Percentiles rank a stretch among this genome's conserved stretches.
Evolutionary conservation across 129 eudicot species (phyloP).

Genomic region (Helianthus tuberosus): DNA sequence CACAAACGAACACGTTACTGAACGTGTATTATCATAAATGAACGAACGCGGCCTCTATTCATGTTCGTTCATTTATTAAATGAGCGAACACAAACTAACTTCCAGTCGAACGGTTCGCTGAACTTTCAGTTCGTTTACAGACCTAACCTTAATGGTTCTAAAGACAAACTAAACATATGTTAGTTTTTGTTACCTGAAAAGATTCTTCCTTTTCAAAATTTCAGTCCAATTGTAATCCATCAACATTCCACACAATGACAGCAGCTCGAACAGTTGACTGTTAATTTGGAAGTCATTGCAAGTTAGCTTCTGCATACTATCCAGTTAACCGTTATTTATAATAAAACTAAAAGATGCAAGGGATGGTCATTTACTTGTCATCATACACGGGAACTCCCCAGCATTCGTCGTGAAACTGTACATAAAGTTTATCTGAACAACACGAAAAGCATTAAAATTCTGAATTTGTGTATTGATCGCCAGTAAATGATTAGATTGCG

Average conservation of each 20-base stretch:
- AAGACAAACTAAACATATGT: background rate
- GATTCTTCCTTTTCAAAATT: conserved; percentile 72
- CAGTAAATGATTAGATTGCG: background rate
- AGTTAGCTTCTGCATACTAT: background rate
- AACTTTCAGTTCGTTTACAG: too few species aligned
- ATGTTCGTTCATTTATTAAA: too few species aligned
- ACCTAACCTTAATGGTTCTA: background rate
- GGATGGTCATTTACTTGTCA: conserved; percentile 70
- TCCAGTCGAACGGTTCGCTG: too few species aligned
- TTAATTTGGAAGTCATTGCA: conserved; percentile 12
- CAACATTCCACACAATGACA: conserved; percentile 88
- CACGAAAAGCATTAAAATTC: background rate
- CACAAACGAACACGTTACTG: too few species aligned
- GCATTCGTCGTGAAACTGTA: conserved; percentile 95
- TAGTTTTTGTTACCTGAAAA: conserved; percentile 56
- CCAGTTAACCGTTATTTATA: background rate
- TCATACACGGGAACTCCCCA: conserved; percentile 99
- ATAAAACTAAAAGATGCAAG: conserved; percentile 1
- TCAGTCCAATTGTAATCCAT: conserved; percentile 99
- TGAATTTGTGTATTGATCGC: background rate
- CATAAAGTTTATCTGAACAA: conserved; percentile 77
- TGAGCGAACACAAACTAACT: too few species aligned
- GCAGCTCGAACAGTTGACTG: conserved; percentile 93
- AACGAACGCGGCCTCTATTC: too few species aligned
- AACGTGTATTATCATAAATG: too few species aligned